Evolutionary conservation across 225 moss, liverwort and hornwort species (phyloP), one percentile per base, ranked within the genome.

Genomic region (Pleurozium schreberi): DNA sequence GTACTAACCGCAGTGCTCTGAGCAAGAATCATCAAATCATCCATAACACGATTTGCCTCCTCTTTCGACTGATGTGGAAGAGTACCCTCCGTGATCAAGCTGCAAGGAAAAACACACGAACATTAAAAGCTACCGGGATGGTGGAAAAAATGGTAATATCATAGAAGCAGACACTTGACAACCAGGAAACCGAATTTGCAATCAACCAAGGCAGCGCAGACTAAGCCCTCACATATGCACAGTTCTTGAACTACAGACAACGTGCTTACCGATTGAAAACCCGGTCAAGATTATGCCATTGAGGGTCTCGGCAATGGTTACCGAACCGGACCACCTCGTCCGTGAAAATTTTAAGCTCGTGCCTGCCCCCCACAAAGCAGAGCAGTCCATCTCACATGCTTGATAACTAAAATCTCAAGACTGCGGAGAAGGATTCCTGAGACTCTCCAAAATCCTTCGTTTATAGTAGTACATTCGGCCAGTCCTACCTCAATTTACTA

Each of bases 291-390:
- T 93, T 86, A 85, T 96, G 96, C 95, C 95, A 96, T 62, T 87
- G 93, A 81, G 95, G 95, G 82, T 96, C 95, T 47, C 92, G 92
- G 66, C 94, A 96, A 85, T 94, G 92, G 83, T 96, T 96, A 68
- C 95, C 95, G 68, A 96, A 96, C 70, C 96, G 92, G 63, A 96
- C 91, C 64, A 96, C 95, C 85, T 95, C 96, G 81, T 95, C 91
- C 45, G 93, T 86, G 86, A 95, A 95, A 73, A 96, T 93, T 75
- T 94, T 94, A 59, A 96, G 92, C 89, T 95, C 96, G 69, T 95
- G 88, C 93, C 95, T 95, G 93, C 82, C 87, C 81, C 69, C 73
- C 64, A 81, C 49, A 84, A 80, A 92, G 60, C 65, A 89, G 47
- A 83, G 47, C 53, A 86, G 71, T 81, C 80, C 79, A 83, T 87